Evolutionary conservation across 2,329 filamentous ascomycete species (phyloP).

Genomic region (Aquanectria penicillioides): DNA sequence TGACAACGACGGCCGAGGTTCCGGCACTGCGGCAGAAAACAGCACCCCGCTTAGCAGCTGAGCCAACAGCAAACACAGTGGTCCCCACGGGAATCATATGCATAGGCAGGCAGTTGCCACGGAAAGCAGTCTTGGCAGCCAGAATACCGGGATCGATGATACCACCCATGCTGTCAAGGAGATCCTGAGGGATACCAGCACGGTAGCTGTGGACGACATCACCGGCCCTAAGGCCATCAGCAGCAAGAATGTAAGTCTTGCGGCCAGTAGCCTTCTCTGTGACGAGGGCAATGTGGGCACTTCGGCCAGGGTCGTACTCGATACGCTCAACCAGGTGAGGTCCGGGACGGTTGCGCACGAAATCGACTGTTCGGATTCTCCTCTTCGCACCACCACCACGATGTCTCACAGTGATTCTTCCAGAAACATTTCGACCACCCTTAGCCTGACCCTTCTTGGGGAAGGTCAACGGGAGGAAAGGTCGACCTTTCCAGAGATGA

Average conservation of each 20-base stretch:
- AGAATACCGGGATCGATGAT: conserved; percentile 93
- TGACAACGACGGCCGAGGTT: conserved; percentile 87
- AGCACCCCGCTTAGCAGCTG: conserved; percentile 75
- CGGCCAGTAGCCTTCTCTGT: conserved; percentile 77
- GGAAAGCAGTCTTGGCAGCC: conserved; percentile 91
- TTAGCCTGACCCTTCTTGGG: conserved; percentile 93
- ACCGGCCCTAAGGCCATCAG: conserved; percentile 91
- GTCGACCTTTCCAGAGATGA: conserved; percentile 94
- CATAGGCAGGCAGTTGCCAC: conserved; percentile 93
- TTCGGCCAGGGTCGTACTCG: conserved; percentile 94
- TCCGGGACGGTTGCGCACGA: conserved; percentile 79
- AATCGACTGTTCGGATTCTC: conserved; percentile 92
- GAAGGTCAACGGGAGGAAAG: conserved; percentile 84
- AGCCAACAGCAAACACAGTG: conserved; percentile 89
- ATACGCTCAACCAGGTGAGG: conserved; percentile 92
- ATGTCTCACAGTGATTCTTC: conserved; percentile 88
- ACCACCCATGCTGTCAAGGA: conserved; percentile 93
- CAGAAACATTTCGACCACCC: conserved; percentile 90
- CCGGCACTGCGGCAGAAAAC: conserved; percentile 96
- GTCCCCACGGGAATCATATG: conserved; percentile 98
- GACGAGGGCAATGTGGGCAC: conserved; percentile 90
- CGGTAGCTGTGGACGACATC: conserved; percentile 94
- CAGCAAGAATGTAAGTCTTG: conserved; percentile 93
- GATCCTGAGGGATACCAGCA: conserved; percentile 84
- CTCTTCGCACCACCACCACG: conserved; percentile 92